Evolutionary conservation across 2,329 filamentous ascomycete species (phyloP), one percentile per base, ranked within the genome.

Genomic region (Hypoxylon sp.): DNA sequence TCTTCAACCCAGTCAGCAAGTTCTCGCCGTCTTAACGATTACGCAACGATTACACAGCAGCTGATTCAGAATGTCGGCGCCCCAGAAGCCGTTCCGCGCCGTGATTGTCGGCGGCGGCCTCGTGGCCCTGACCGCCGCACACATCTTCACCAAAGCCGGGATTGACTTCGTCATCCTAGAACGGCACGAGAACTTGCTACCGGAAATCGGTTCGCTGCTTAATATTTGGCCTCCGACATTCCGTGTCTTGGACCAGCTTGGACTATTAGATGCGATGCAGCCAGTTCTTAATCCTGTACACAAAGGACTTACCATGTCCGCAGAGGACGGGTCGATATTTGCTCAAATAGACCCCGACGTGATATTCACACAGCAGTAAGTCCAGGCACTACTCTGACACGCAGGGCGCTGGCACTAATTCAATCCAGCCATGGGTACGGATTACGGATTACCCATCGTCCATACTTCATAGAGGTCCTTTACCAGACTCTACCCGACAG

Each of bases 81-180:
- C 34, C 28, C 37, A 58, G 30, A 68, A 64, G 30, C 72, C 63
- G 4, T 75, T 75, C 59, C 66, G 70, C 39, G 71, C 63, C 24
- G 60, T 75, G 15, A 64, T 75, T 46, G 70, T 73, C 0, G 73
- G 73, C 54, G 73, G 69, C 20, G 73, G 73, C 30, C 72, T 72
- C 6, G 68, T 74, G 3, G 65, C 62, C 10, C 65, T 75, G 39
- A 73, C 68, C 6, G 65, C 70, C 1, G 72, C 71, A 0, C 72
- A 75, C 51, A 69, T 71, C 2, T 64, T 75, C 17, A 57, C 60
- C 15, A 67, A 70, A 51, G 65, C 71, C n/a, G 68, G 60, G 7
- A 72, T 75, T 59, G 72, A 75, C 59, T 75, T 69, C 55, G 65
- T 74, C n/a, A 59, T 74, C 47, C 59, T 75, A 0, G 73, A 75